Conservation (phyloP, 2,329 filamentous ascomycete genomes). For the Neofusicoccum laricinum region DNA sequence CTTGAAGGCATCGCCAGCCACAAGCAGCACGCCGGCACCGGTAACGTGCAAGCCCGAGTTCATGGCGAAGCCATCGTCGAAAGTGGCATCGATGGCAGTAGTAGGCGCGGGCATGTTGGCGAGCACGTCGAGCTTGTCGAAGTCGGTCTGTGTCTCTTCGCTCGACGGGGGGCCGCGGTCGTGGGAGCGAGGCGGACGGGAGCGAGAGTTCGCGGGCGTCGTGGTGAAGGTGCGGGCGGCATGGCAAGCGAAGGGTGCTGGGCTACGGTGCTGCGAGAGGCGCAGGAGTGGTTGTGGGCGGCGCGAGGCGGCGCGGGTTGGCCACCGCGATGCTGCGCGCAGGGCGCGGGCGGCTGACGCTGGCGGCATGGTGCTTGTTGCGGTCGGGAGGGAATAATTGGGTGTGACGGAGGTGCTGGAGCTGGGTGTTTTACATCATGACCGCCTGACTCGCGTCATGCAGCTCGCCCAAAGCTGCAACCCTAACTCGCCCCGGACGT, state of each 20-base stretch:
- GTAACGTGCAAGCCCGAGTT: conserved; percentile 73
- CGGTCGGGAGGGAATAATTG: background rate
- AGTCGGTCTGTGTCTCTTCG: conserved; percentile 68
- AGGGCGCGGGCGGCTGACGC: background rate
- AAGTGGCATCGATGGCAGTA: conserved; percentile 79
- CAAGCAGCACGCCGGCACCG: conserved; percentile 70
- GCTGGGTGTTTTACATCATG: conserved; percentile 13
- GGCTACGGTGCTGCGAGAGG: background rate
- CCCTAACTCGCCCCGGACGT: background rate
- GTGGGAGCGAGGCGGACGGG: conserved; percentile 42
- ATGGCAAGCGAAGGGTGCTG: background rate
- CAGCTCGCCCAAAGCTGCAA: background rate
- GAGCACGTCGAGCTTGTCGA: conserved; percentile 74
- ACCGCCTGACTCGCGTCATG: conserved; percentile 3
- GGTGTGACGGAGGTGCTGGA: background rate
- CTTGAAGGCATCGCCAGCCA: conserved; percentile 81
- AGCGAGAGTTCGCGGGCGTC: conserved; percentile 1
- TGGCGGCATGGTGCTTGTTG: background rate
- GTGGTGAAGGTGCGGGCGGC: background rate
- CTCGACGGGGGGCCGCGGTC: conserved; percentile 60
- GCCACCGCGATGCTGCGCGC: background rate
- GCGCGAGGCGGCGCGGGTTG: background rate
- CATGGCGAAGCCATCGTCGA: conserved; percentile 78
- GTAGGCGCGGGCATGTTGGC: conserved; percentile 71
- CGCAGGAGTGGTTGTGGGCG: background rate